Evolutionary conservation across 306 rosid species (phyloP).

Genomic region (Oemleria cerasiformis): DNA sequence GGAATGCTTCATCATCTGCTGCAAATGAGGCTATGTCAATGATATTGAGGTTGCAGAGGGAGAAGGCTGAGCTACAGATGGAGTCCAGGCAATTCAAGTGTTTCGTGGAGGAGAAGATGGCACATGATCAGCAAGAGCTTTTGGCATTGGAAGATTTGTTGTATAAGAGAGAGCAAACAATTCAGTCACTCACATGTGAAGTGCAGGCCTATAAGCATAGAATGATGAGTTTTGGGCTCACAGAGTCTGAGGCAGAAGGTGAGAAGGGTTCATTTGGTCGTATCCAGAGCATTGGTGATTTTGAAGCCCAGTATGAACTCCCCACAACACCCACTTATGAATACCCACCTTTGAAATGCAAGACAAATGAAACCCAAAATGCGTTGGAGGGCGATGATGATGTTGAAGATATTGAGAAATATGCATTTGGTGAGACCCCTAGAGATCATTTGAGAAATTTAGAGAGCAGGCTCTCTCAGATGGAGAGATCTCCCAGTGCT

Average conservation of each 20-base stretch:
- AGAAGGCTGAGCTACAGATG: slow-evolving; percentile 98
- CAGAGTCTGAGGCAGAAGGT: slow-evolving; percentile 72
- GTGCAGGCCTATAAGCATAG: slow-evolving; percentile 88
- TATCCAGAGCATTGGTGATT: slow-evolving; percentile 30
- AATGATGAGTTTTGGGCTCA: slow-evolving; percentile 84
- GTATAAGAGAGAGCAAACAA: slow-evolving; percentile 84
- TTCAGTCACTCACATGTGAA: slow-evolving; percentile 92
- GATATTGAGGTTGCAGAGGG: slow-evolving; percentile 97
- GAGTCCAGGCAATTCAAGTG: slow-evolving; percentile 95
- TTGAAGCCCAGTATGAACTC: slow-evolving; percentile 54
- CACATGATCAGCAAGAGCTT: slow-evolving; percentile 81
- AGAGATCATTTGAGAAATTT: slow-evolving; percentile 59
- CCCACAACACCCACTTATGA: slow-evolving; percentile 40
- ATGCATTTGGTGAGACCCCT: slow-evolving; percentile 90
- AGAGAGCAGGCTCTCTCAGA: slow-evolving; percentile 73
- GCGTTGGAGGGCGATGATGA: slow-evolving; percentile 49
- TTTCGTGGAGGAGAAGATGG: slow-evolving; percentile 86
- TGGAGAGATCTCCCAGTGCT: slow-evolving; percentile 68
- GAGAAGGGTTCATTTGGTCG: slow-evolving; percentile 20
- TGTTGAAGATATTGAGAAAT: slow-evolving; percentile 71
- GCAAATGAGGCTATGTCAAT: slow-evolving; percentile 98
- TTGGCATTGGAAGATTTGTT: slow-evolving; percentile 70
- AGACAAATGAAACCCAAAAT: slow-evolving; percentile 45
- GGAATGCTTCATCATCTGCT: slow-evolving; percentile 87
- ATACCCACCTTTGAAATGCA: slow-evolving; percentile 88